A percentile compares a stretch with the other conserved stretches of the same genome.
phyloP scores from a whole-genome alignment of 306 rosid genomes.

The Quercus robur region DNA sequence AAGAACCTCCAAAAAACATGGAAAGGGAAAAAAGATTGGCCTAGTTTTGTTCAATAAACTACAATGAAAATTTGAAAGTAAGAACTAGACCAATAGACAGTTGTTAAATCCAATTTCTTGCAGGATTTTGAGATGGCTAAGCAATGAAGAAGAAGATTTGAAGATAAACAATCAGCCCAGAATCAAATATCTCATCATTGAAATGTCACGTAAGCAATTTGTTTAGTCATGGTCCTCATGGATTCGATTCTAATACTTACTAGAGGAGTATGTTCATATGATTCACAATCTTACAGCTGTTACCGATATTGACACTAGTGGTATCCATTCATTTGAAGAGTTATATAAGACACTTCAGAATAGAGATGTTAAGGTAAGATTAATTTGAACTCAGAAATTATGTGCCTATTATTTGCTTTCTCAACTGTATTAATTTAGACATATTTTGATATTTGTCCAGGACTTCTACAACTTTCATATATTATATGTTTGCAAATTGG shows the following conservation, averaged over 20 bases:
- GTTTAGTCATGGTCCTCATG: no score
- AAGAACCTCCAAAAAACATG: background rate
- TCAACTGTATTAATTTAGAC: no score
- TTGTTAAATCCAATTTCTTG: background rate
- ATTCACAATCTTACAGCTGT: constrained; percentile 53
- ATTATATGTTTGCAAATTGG: background rate
- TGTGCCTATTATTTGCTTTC: background rate
- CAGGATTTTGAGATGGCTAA: constrained; percentile 76
- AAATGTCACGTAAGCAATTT: constrained; percentile 69
- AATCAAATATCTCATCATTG: constrained; percentile 46
- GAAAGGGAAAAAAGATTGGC: background rate
- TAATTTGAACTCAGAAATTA: background rate
- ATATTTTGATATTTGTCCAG: no score
- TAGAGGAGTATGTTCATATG: background rate
- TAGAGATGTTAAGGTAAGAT: constrained; percentile 47
- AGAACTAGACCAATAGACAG: background rate
- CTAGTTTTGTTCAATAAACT: background rate
- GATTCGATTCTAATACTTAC: background rate
- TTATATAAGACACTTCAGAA: constrained; percentile 50
- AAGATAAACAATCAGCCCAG: constrained; percentile 18
- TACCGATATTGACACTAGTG: constrained; percentile 76
- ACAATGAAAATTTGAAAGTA: background rate
- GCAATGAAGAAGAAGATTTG: constrained; percentile 48
- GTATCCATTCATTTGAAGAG: constrained; percentile 64
- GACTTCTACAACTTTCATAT: no score